Conservation (phyloP, 2,329 filamentous ascomycete genomes). For the Sarocladium kiliense region DNA sequence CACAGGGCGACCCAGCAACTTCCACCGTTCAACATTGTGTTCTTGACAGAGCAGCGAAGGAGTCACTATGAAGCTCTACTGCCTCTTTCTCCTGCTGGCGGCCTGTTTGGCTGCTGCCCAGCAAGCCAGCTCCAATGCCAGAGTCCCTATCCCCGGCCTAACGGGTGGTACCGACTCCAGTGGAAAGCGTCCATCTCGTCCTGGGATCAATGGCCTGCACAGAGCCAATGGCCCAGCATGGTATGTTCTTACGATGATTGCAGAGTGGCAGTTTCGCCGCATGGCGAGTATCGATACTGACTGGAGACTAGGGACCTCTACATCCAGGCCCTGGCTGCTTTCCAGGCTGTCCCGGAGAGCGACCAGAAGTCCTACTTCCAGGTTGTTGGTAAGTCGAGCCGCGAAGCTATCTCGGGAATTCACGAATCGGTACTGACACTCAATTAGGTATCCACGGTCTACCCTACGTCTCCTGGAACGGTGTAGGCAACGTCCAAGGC, state of each 20-base stretch:
- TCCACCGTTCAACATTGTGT: not conserved
- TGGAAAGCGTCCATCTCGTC: constrained; percentile 1
- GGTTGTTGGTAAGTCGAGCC: not conserved
- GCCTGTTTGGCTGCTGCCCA: not conserved
- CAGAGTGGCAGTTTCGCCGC: not conserved
- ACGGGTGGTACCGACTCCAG: not conserved
- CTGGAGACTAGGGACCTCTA: not conserved
- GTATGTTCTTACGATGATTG: not conserved
- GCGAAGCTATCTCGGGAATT: too few species aligned
- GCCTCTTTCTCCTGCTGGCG: constrained; percentile 3
- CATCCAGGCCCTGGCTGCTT: constrained; percentile 9
- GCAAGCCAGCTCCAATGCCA: not conserved
- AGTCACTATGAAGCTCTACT: constrained; percentile 2
- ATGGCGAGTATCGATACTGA: not conserved
- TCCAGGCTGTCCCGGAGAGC: constrained; percentile 1
- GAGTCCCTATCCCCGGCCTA: not conserved
- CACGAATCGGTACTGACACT: not conserved
- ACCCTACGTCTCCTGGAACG: constrained; percentile 26
- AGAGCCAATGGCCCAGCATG: not conserved
- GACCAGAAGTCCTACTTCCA: constrained; percentile 8
- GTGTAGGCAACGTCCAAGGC: constrained; percentile 24
- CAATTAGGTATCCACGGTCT: constrained; percentile 5
- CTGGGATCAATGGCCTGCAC: not conserved
- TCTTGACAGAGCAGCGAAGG: not conserved
- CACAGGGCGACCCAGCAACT: not conserved